Evolutionary conservation across 2,329 filamentous ascomycete genomes (phyloP), one percentile per base, ranked within the genome.

Genomic region (Diaporthe helianthi): DNA sequence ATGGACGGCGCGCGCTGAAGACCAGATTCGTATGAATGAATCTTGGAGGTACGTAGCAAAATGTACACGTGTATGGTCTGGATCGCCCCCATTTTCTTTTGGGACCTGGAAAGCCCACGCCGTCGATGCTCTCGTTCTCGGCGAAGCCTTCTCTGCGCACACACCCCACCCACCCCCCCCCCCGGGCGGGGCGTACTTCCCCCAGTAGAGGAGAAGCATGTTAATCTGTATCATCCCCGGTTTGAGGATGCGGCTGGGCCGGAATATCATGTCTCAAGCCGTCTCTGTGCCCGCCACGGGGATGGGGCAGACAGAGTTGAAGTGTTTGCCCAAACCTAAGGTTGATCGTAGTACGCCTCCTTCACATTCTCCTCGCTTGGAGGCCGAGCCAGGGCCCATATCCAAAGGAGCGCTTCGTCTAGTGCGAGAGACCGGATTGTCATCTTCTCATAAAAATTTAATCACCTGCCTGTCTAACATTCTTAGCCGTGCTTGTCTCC

Each of bases 191-290:
- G n/a, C 49, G 36, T 54, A 49, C 24, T 4, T 15, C 6, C 17
- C 38, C 55, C 58, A 54, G 54, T 47, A 29, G 26, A 12, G 24
- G 13, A 13, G 24, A 29, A 47, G 29, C 24, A 47, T 10, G 19
- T 33, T n/a, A 33, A 15, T 0, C 13, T 31, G 55, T 38, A 12
- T 38, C 36, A 38, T 17, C 6, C 13, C 7, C 22, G n/a, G n/a
- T 36, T n/a, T 24, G 33, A 55, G 13, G 53, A 38, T 31, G 36
- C 8, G 17, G 46, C 41, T 47, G 26, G 8, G 44, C 29, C 47
- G 58, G 44, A n/a, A n/a, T 33, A 24, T 13, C 10, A 63, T 63
- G 58, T 63, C 58, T 63, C 44, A 49, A 24, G 24, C 58, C 9
- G 36, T 17, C 19, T 5, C 10, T 19, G 13, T 10, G 7, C 24